Percentiles rank a stretch among this genome's conserved stretches.
Evolutionary conservation across 768 basidiomycete species (phyloP).

Genomic region (Lenzites betulinus): DNA sequence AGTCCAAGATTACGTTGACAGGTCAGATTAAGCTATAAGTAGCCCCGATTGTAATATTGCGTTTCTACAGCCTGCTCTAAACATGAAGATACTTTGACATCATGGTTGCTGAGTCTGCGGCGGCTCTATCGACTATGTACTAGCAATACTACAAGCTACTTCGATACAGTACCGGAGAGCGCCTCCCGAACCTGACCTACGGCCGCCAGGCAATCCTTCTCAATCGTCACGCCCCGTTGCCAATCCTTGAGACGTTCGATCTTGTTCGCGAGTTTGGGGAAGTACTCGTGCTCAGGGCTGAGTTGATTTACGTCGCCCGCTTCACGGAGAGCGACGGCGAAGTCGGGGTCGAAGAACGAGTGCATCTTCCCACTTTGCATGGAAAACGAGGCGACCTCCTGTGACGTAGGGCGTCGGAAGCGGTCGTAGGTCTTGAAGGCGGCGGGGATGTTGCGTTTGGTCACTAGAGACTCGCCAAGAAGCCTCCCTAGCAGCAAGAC

Average conservation of each 20-base stretch:
- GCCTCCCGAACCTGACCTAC: too few species aligned
- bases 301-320: not conserved
- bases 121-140: too few species aligned
- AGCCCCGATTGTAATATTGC: too few species aligned
- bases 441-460: constrained; percentile 25
- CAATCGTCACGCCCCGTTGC: not conserved
- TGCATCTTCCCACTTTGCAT: constrained; percentile 26
- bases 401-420: constrained; percentile 34
- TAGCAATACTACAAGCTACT: too few species aligned
- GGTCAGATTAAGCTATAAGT: too few species aligned
- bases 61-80: too few species aligned
- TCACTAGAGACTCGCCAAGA: constrained; percentile 28
- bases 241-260: not conserved
- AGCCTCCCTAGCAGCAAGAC: constrained; percentile 34
- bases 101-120: too few species aligned
- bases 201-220: not conserved
- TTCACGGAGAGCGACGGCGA: not conserved
- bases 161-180: too few species aligned
- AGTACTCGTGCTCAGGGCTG: not conserved
- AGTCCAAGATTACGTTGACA: too few species aligned
- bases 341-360: constrained; percentile 19
- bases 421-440: constrained; percentile 37
- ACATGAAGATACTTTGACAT: too few species aligned
- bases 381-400: constrained; percentile 22
- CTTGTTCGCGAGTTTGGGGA: not conserved